phyloP scores from a whole-genome alignment of 495 filamentous ascomycete genomes.

The Wilcoxina mikolae region DNA sequence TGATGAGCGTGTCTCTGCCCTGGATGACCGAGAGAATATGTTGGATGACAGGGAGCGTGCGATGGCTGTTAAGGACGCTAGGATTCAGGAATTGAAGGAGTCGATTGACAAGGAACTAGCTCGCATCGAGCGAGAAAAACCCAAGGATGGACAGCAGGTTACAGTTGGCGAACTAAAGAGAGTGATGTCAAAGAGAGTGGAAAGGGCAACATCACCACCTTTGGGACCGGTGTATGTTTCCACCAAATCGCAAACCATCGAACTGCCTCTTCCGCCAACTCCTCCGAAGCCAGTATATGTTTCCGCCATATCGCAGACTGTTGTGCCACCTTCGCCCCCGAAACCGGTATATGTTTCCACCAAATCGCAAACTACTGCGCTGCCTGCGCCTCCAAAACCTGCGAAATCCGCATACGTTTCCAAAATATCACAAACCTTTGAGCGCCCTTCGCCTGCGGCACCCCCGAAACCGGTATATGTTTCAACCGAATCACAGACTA shows the following conservation, averaged over 20 bases:
- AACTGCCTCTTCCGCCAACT: neutral
- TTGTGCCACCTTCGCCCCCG: neutral
- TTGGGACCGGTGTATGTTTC: neutral
- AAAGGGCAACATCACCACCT: neutral
- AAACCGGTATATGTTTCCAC: neutral
- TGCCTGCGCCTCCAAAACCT: neutral
- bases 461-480: constrained; percentile 21
- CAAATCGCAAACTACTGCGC: neutral
- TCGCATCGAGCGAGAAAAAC: neutral
- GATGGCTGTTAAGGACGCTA: neutral
- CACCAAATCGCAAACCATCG: neutral
- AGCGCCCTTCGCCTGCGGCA: neutral
- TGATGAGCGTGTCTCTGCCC: constrained; percentile 35
- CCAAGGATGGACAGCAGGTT: no score
- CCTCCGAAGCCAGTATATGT: constrained; percentile 4
- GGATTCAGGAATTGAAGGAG: neutral
- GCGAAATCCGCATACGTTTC: neutral
- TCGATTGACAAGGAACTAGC: neutral
- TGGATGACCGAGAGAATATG: constrained; percentile 39
- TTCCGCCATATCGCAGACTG: neutral
- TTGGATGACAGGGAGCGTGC: neutral
- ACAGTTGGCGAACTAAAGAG: no score
- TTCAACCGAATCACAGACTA: constrained; percentile 22
- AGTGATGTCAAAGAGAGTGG: no score
- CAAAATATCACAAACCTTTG: neutral